A percentile compares a stretch with the other conserved stretches of the same genome.
phyloP scores from a whole-genome alignment of 75 land plant species.

The Sequoiadendron giganteum region DNA sequence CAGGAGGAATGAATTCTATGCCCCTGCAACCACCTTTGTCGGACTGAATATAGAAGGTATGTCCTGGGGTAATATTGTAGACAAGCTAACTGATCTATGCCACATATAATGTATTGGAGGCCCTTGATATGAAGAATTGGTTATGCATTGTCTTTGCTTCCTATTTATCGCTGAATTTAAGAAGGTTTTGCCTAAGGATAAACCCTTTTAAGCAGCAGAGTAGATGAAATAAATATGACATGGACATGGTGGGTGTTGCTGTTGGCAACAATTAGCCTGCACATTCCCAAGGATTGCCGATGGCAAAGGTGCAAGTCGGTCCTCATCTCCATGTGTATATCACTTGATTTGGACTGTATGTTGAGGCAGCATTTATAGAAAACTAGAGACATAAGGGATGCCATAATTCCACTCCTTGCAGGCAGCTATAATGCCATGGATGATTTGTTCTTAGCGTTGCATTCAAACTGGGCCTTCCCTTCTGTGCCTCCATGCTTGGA shows the following conservation, averaged over 20 bases:
- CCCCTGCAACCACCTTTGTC: neutral
- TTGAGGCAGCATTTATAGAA: neutral
- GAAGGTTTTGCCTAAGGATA: neutral
- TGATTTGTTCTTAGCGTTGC: too few species aligned
- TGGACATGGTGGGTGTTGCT: neutral
- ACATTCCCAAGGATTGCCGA: neutral
- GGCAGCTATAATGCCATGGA: too few species aligned
- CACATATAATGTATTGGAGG: neutral
- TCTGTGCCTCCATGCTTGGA: too few species aligned
- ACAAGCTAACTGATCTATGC: neutral
- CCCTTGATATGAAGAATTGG: too few species aligned
- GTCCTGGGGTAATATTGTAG: neutral
- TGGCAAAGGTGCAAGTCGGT: neutral
- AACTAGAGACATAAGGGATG: too few species aligned
- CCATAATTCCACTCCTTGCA: too few species aligned
- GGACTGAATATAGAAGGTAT: neutral
- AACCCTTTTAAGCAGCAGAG: neutral
- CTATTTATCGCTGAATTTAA: neutral
- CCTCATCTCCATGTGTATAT: too few species aligned
- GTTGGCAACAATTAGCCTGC: neutral
- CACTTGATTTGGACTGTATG: neutral
- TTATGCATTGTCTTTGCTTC: neutral
- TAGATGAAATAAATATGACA: too few species aligned
- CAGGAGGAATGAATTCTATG: neutral
- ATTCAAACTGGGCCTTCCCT: too few species aligned